Evolutionary conservation across 2,329 filamentous ascomycete genomes (phyloP).

Genomic region (Hypoxylon sp.): DNA sequence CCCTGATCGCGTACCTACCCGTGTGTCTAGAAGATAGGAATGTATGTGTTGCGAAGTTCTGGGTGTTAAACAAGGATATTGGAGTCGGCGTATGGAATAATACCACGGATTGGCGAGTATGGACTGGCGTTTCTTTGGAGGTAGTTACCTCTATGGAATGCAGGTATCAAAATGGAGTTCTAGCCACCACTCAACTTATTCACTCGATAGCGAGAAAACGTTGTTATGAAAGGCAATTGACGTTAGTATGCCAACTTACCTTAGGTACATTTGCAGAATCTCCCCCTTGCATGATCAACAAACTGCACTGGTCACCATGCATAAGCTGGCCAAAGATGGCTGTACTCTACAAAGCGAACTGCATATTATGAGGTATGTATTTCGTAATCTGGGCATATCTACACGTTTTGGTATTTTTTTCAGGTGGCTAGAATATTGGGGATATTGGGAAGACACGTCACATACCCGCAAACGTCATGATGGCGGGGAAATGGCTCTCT

Average conservation of each 20-base stretch:
- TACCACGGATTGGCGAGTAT: conserved; percentile 18
- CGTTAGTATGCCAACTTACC: conserved; percentile 4
- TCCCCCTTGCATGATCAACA: background rate
- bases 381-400: background rate
- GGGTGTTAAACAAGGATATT: conserved; percentile 16
- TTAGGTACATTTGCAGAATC: conserved; percentile 1
- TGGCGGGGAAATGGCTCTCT: conserved; percentile 26
- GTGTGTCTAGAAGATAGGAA: conserved; percentile 46
- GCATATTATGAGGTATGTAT: conserved; percentile 3
- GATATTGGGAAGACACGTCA: conserved; percentile 37
- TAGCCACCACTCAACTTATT: conserved; percentile 12
- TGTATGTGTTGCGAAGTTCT: conserved; percentile 18
- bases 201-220: background rate
- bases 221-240: conserved; percentile 2
- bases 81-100: background rate
- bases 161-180: conserved; percentile 34
- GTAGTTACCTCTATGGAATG: conserved; percentile 4
- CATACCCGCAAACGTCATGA: conserved; percentile 29
- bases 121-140: conserved; percentile 5
- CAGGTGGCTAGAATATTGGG: conserved; percentile 26
- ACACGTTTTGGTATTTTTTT: conserved; percentile 13
- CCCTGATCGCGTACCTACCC: conserved; percentile 50
- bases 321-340: conserved; percentile 10
- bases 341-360: background rate
- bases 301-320: background rate